Evolutionary conservation across 1,139 yeast species (phyloP).

Genomic region (Candida sp.): DNA sequence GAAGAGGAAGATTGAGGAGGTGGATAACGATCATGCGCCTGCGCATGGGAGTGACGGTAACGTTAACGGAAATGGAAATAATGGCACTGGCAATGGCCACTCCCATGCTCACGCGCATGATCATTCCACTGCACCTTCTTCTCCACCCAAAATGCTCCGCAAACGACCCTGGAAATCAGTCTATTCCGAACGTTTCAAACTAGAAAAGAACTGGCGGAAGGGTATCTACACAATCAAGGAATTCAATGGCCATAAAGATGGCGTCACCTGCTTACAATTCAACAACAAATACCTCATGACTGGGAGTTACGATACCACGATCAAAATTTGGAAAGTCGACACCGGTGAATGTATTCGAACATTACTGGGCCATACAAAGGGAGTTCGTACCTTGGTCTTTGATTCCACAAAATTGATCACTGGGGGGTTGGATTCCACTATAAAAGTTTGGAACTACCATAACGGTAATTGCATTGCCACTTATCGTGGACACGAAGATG

Average conservation of each 20-base stretch:
- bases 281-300: conserved; percentile 75
- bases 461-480: conserved; percentile 95
- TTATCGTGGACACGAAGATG: conserved; percentile 87
- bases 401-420: conserved; percentile 88
- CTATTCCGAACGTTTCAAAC: conserved; percentile 83
- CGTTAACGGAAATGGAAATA: neutral
- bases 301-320: conserved; percentile 87
- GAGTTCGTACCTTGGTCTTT: conserved; percentile 78
- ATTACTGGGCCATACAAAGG: conserved; percentile 78
- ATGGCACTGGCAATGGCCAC: neutral
- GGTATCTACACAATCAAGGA: conserved; percentile 64
- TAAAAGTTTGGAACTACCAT: conserved; percentile 93
- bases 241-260: conserved; percentile 84
- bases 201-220: conserved; percentile 93
- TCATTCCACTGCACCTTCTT: neutral
- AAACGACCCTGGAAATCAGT: conserved; percentile 94
- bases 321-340: conserved; percentile 85
- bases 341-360: conserved; percentile 78
- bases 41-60: too few species aligned
- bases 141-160: conserved; percentile 12
- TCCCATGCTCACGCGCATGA: neutral
- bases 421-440: conserved; percentile 88
- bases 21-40: too few species aligned
- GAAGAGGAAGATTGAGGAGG: conserved; percentile 25
- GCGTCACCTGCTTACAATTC: conserved; percentile 83